These are phyloP conservation scores for Helichrysum umbraculigerum DNA, from an alignment of 129 eudicot species.

Conservation along the genomic window DNA sequence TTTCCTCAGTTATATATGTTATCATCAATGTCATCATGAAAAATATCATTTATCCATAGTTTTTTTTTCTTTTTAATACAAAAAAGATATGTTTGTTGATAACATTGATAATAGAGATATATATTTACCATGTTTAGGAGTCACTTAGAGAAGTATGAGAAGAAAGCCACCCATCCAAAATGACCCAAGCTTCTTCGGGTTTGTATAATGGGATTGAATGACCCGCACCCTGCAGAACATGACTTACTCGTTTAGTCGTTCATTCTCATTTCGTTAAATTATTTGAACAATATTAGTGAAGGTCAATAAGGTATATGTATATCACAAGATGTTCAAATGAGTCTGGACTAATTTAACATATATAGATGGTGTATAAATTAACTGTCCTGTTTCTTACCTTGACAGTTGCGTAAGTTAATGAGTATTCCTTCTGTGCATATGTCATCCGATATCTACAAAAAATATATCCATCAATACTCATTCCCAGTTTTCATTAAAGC, in stretches of 20 bases:
- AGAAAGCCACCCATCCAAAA: constrained; percentile 27
- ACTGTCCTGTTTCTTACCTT: constrained; percentile 27
- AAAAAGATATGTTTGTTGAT: too few species aligned
- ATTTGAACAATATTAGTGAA: background rate
- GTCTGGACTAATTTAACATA: background rate
- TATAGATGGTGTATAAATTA: background rate
- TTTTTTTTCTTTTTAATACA: too few species aligned
- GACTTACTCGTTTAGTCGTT: background rate
- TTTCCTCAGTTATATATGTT: too few species aligned
- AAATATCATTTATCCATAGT: too few species aligned
- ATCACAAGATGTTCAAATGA: background rate
- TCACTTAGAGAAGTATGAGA: constrained; percentile 19
- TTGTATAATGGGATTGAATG: constrained; percentile 29
- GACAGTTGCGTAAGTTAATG: constrained; percentile 29
- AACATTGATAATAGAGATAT: too few species aligned
- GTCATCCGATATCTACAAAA: constrained; percentile 29
- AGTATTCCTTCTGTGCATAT: constrained; percentile 20
- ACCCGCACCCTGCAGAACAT: constrained; percentile 32
- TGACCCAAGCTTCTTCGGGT: constrained; percentile 24
- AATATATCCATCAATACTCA: background rate
- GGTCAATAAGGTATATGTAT: background rate
- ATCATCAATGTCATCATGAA: too few species aligned
- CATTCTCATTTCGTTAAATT: background rate
- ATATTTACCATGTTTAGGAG: background rate
- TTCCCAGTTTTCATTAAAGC: background rate